These are phyloP conservation scores for Trichoderma erinaceum DNA, from an alignment of 495 filamentous ascomycete genomes.

Conservation along the genomic window DNA sequence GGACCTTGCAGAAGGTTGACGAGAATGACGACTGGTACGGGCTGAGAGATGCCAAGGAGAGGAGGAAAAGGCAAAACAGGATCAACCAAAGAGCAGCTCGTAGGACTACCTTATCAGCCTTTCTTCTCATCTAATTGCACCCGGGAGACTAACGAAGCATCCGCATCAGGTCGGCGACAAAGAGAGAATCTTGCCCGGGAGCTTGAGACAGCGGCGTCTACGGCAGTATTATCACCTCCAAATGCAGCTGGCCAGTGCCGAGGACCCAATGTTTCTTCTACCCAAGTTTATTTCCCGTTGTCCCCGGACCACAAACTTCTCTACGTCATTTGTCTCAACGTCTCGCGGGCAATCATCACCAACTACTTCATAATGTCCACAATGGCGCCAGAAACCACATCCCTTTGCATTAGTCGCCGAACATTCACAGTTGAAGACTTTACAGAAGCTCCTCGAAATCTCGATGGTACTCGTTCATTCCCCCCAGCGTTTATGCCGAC, in stretches of 20 bases:
- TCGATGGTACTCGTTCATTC: background rate
- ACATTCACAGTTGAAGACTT: background rate
- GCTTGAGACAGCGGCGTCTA: background rate
- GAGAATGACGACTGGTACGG: background rate
- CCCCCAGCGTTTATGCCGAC: background rate
- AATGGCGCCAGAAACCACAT: background rate
- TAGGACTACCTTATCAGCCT: background rate
- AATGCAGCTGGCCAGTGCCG: background rate
- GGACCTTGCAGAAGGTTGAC: background rate
- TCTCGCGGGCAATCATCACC: slow-evolving; percentile 3
- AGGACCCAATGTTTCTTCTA: background rate
- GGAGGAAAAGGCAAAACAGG: slow-evolving; percentile 6
- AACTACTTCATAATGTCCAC: background rate
- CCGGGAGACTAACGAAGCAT: background rate
- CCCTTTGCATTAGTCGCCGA: background rate
- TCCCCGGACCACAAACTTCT: background rate
- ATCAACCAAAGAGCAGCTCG: slow-evolving; percentile 5
- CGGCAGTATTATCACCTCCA: background rate
- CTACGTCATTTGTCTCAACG: background rate
- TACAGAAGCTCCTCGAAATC: background rate
- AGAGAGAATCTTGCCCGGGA: background rate
- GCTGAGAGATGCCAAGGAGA: slow-evolving; percentile 4
- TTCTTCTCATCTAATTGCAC: background rate
- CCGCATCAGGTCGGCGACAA: background rate
- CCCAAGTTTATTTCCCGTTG: background rate